Evolutionary conservation across 257 asterid species (phyloP).

Genomic region (Forsythia suspensa): DNA sequence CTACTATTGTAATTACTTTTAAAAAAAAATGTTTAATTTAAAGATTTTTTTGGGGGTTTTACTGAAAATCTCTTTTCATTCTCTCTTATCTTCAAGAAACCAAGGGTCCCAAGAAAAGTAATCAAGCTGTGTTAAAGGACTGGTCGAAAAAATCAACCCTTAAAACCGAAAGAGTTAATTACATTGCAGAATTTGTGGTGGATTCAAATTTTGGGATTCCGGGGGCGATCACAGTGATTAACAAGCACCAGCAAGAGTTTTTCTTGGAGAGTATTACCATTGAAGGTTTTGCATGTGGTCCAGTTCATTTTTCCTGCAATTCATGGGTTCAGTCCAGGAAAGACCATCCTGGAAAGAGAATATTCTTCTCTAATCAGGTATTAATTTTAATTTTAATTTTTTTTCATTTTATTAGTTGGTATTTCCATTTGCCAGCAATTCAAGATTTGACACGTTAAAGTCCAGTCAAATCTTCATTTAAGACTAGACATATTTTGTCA

Average conservation of each 20-base stretch:
- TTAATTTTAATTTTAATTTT: not conserved
- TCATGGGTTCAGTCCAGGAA: slow-evolving; percentile 88
- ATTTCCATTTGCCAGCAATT: not conserved
- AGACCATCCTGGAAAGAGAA: slow-evolving; percentile 68
- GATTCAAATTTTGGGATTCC: slow-evolving; percentile 82
- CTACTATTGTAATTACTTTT: not conserved
- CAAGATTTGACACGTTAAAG: not conserved
- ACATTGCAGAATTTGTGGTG: slow-evolving; percentile 72
- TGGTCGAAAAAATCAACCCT: slow-evolving; percentile 89
- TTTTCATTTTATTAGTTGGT: not conserved
- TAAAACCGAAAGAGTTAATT: slow-evolving; percentile 77
- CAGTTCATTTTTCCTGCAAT: slow-evolving; percentile 83
- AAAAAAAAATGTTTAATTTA: too few relatives aligned
- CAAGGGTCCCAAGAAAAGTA: slow-evolving; percentile 73
- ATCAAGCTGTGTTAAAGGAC: slow-evolving; percentile 60
- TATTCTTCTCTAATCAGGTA: slow-evolving; percentile 94
- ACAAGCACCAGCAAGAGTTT: slow-evolving; percentile 87
- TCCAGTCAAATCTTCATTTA: not conserved
- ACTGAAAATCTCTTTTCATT: not conserved
- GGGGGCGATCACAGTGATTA: slow-evolving; percentile 73
- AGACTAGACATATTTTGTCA: not conserved
- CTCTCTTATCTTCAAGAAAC: slow-evolving; percentile 40
- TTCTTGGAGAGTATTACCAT: slow-evolving; percentile 79
- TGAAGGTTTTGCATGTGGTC: slow-evolving; percentile 90
- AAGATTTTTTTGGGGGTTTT: not conserved